phyloP scores from a whole-genome alignment of 768 basidiomycete genomes.

The Lactarius hengduanensis region DNA sequence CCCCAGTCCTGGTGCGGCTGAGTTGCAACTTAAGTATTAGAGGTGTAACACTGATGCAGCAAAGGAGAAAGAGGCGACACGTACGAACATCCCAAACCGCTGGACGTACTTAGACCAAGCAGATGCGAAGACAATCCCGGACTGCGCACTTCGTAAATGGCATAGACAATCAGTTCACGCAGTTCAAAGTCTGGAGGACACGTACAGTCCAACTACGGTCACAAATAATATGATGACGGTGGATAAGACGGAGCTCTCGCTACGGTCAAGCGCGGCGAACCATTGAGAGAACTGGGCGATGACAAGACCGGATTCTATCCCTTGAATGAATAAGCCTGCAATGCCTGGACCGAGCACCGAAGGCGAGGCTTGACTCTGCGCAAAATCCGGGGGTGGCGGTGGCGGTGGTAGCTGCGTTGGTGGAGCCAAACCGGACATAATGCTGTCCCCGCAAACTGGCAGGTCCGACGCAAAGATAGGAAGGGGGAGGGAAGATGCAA shows the following conservation, averaged over 20 bases:
- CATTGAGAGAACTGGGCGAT: conserved; percentile 14
- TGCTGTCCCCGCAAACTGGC: not conserved
- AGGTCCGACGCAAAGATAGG: not conserved
- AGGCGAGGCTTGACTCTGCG: not conserved
- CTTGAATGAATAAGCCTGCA: conserved; percentile 8
- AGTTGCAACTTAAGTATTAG: not conserved
- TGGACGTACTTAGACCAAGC: conserved; percentile 10
- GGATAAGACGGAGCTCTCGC: not conserved
- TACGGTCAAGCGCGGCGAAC: conserved; percentile 1
- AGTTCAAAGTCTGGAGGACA: not conserved
- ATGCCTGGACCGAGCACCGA: conserved; percentile 10
- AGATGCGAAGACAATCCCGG: conserved; percentile 10
- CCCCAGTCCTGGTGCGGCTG: not conserved
- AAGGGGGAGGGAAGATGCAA: too few species aligned
- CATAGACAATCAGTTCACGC: not conserved
- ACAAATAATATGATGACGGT: conserved; percentile 3
- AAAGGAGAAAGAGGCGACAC: not conserved
- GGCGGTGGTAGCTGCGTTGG: not conserved
- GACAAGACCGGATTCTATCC: conserved; percentile 14
- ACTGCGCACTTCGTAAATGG: conserved; percentile 2
- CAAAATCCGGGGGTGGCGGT: not conserved
- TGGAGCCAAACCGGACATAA: conserved; percentile 2
- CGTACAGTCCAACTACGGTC: conserved; percentile 18
- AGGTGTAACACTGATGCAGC: too few species aligned
- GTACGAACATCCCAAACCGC: not conserved